Base-by-base conservation (phyloP, 371 early-diverging fungal genomes). In the Mortierella sp. region DNA sequence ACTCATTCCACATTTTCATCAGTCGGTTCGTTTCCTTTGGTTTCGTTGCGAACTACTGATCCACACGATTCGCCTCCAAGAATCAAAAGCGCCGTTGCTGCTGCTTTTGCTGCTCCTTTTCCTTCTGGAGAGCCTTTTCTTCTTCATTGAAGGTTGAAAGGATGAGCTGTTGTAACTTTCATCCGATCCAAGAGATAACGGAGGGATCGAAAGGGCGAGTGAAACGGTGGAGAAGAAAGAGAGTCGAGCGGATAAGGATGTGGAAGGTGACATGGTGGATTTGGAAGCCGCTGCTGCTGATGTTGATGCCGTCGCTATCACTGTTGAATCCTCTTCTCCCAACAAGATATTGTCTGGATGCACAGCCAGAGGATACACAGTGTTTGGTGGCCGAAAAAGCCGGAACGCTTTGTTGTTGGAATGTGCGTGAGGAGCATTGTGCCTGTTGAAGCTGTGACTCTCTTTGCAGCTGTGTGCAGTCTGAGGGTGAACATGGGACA, bases 391-490 rank as follows among this genome's bases (percentile, higher is more conserved):
- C 2, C 63, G 43, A 74, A 74, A 50, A 74, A 66, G 13, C 62
- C 61, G 39, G 69, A 74, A 13, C 69, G 64, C 42, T 74, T 74
- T 74, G 76, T 5, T 68, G 76, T 28, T 74, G 76, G 26, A 64
- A 68, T n/a, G 57, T 61, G 43, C 64, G 76, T 0, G 76, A 74
- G 19, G 76, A 69, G 2, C 65, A 74, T 31, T 68, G 76, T 3
- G 76, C 61, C 31, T 73, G 68, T 30, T 67, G 68, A 26, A 56
- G 42, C 45, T 61, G 63, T 3, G 55, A 57, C 19, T 64, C 64
- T 30, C 59, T 63, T 16, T 62, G 73, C 42, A 60, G 52, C 31
- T 69, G 64, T 12, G 57, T 26, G n/a, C 76, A 74, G 54, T 54
- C 61, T 10, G 13, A 31, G 5, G 61, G 61, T 14, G 76, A 47